phyloP scores from a whole-genome alignment of 78 protist genomes.

The Monosiga brevicollis region DNA sequence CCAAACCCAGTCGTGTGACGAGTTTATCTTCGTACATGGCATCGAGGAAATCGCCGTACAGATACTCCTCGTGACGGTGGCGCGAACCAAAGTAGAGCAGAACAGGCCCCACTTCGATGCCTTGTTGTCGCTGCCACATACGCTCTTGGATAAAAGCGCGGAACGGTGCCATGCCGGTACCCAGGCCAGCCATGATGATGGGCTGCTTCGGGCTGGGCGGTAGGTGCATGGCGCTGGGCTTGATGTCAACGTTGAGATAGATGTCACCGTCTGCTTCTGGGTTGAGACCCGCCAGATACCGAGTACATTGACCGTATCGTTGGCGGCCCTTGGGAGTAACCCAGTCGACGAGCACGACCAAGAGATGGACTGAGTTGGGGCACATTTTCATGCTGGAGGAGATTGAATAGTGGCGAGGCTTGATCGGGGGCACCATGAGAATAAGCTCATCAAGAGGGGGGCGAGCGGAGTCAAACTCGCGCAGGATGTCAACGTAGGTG shows the following conservation, averaged over 20 bases:
- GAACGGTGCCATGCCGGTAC: conserved; percentile 71
- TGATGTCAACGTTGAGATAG: conserved; percentile 25
- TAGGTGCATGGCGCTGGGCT: conserved; percentile 30
- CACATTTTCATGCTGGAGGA: conserved; percentile 40
- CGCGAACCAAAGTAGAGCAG: conserved; percentile 67
- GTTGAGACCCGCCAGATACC: conserved; percentile 19
- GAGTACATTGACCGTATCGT: conserved; percentile 37
- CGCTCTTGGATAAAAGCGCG: conserved; percentile 51
- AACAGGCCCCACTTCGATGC: conserved; percentile 26
- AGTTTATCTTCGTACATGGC: conserved; percentile 23
- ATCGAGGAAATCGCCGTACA: conserved; percentile 52
- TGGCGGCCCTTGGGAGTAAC: conserved; percentile 13
- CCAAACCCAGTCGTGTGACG: conserved; percentile 26
- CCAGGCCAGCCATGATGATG: conserved; percentile 42
- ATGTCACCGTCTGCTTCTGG: background rate
- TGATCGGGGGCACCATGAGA: conserved; percentile 35
- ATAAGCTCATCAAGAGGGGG: conserved; percentile 40
- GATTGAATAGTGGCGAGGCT: conserved; percentile 65
- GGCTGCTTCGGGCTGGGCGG: conserved; percentile 33
- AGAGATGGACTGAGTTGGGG: conserved; percentile 35
- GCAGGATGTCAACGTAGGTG: conserved; percentile 31
- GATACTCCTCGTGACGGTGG: conserved; percentile 35
- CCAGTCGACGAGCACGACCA: conserved; percentile 47
- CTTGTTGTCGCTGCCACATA: background rate
- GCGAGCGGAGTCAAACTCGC: conserved; percentile 32